These are phyloP conservation scores for Populus hybrid DNA, from an alignment of 441 rosid species.

Conservation along the genomic window DNA sequence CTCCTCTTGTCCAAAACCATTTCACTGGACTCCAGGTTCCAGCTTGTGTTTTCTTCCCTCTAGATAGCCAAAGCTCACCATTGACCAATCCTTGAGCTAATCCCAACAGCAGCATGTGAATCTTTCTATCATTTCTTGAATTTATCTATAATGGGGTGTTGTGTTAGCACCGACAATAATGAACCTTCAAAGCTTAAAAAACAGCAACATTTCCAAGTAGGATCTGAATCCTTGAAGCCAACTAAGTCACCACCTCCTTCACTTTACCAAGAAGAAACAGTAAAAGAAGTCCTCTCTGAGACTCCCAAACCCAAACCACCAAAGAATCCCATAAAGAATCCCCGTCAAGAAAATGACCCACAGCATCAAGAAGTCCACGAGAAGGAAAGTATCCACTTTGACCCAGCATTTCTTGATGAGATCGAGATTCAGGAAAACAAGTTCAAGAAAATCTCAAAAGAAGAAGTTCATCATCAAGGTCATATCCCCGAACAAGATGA, in stretches of 20 bases:
- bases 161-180: constrained; percentile 38
- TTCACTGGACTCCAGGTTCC: background rate
- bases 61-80: background rate
- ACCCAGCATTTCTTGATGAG: constrained; percentile 7
- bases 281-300: constrained; percentile 71
- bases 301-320: constrained; percentile 34
- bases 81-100: background rate
- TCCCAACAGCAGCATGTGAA: background rate
- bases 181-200: background rate
- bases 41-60: background rate
- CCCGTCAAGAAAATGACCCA: background rate
- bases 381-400: constrained; percentile 1
- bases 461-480: background rate
- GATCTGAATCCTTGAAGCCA: constrained; percentile 16
- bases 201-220: background rate
- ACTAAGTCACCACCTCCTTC: constrained; percentile 46
- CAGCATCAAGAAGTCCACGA: constrained; percentile 2
- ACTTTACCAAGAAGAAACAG: constrained; percentile 48
- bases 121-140: background rate
- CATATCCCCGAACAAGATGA: constrained; percentile 30
- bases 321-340: constrained; percentile 7
- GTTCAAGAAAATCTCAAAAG: background rate
- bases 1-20: background rate
- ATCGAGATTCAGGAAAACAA: background rate
- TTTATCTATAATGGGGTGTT: constrained; percentile 52